Evolutionary conservation across 176 grass and related monocot genomes (phyloP).

Genomic region (Bothriochloa decipiens): DNA sequence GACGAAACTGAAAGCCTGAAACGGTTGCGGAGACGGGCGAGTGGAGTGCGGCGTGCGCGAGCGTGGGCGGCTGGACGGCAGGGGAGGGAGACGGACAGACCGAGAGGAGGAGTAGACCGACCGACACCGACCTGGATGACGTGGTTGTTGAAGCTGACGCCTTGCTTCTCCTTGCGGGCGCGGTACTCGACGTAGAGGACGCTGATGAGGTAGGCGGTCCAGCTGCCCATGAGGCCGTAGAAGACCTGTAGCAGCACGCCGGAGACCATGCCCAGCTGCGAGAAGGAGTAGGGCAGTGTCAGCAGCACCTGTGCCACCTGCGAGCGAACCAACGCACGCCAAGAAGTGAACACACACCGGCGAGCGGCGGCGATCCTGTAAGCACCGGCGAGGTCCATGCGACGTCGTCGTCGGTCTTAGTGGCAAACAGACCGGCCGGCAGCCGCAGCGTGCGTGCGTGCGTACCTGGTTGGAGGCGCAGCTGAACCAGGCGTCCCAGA

Average conservation of each 20-base stretch:
- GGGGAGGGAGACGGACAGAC: not conserved
- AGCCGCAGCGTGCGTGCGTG: no score
- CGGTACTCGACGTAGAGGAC: conserved; percentile 82
- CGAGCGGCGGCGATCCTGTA: no score
- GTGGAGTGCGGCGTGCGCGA: not conserved
- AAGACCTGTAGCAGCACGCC: conserved; percentile 59
- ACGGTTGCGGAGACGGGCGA: not conserved
- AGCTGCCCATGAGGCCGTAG: conserved; percentile 76
- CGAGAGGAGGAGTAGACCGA: no score
- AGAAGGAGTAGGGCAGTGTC: conserved; percentile 68
- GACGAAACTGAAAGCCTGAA: not conserved
- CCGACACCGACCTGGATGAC: conserved; percentile 61
- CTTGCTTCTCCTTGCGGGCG: conserved; percentile 65
- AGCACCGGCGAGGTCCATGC: not conserved
- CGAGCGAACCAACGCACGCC: not conserved
- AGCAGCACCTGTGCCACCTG: conserved; percentile 72
- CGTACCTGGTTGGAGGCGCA: conserved; percentile 96
- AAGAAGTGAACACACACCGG: not conserved
- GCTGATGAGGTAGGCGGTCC: conserved; percentile 84
- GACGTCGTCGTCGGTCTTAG: not conserved
- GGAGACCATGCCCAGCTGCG: conserved; percentile 59
- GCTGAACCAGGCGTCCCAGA: conserved; percentile 99
- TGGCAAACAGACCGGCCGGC: not conserved
- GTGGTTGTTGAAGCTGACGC: conserved; percentile 70
- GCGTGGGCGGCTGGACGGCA: not conserved